A percentile compares a stretch with the other conserved stretches of the same genome.
phyloP scores from a whole-genome alignment of 2,329 filamentous ascomycete genomes.

The Paraphoma chrysanthemicola region DNA sequence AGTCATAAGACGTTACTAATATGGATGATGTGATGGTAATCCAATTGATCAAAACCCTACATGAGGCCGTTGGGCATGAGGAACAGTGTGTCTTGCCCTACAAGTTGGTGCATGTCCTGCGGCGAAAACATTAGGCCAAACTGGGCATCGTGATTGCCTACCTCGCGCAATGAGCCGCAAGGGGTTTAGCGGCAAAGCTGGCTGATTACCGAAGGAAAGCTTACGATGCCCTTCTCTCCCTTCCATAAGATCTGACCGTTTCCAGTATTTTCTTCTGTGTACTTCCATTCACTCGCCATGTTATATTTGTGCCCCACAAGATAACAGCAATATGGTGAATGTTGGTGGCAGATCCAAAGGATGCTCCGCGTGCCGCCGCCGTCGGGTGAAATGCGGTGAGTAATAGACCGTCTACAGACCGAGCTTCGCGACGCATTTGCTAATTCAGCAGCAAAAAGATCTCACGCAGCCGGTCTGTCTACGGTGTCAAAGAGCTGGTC shows the following conservation, averaged over 20 bases:
- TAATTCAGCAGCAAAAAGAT: constrained; percentile 22
- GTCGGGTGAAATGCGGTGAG: constrained; percentile 43
- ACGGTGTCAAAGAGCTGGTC: constrained; percentile 31
- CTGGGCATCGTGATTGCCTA: background rate
- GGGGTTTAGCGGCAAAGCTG: constrained; percentile 19
- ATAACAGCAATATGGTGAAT: constrained; percentile 32
- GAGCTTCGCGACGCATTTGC: no score
- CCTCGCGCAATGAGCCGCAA: constrained; percentile 35
- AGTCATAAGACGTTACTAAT: no score
- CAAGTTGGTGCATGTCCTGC: background rate
- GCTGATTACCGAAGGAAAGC: background rate
- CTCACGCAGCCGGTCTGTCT: constrained; percentile 32
- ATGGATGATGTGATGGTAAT: no score
- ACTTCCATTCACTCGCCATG: background rate
- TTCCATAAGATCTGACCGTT: background rate
- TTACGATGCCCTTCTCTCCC: background rate
- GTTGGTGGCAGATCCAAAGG: constrained; percentile 41
- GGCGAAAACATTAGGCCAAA: background rate
- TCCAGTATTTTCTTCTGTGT: background rate
- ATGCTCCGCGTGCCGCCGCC: constrained; percentile 37
- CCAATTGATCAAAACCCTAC: no score
- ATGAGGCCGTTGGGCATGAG: no score
- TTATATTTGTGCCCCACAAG: no score
- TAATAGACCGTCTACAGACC: no score
- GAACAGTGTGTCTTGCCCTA: no score